Evolutionary conservation across 1,284 basidiomycete genomes (phyloP), one percentile per base, ranked within the genome.

Genomic region (Irpex rosettiformis): DNA sequence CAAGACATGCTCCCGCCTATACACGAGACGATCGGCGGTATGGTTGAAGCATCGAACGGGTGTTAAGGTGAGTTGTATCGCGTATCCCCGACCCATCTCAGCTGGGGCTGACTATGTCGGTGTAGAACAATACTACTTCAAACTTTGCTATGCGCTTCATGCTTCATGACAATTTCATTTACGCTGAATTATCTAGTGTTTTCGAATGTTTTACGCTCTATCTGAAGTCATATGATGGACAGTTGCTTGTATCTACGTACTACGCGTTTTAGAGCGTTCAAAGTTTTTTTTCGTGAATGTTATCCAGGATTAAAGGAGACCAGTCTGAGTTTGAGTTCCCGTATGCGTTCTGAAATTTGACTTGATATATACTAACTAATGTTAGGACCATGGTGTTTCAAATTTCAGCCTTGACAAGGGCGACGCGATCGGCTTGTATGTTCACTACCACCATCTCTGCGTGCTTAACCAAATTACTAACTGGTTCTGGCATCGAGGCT

Each of bases 1-100:
- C 55, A 25, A 54, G 66, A 29, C 62, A 22, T 18, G 6, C 43
- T 7, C 43, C 43, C 21, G 43, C 43, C 2, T 45, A 45, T 22
- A 18, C 21, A 8, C 43, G 43, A 45, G 43, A 45, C 43, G 43
- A 45, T 8, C 43, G 43, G 21, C 43, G 43, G 21, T 45, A 45
- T 45, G 43, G 43, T 2, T 37, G 33, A 37, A 11, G 33, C 10
- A 8, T 16, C 33, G 10, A 8, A 4, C 4, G 33, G 33, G 16
- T 37, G 11, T 8, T 37, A 2, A 37, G 10, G 33, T 37, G 16
- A 37, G 33, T 37, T 37, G 10, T 37, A n/a, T n/a, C n/a, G n/a
- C n/a, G n/a, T n/a, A n/a, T n/a, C n/a, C n/a, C n/a, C n/a, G n/a
- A n/a, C n/a, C n/a, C n/a, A n/a, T n/a, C n/a, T 37, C 11, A 37